Conservation (phyloP, 345 rosid species). For the Psidium friedrichsthalianum region DNA sequence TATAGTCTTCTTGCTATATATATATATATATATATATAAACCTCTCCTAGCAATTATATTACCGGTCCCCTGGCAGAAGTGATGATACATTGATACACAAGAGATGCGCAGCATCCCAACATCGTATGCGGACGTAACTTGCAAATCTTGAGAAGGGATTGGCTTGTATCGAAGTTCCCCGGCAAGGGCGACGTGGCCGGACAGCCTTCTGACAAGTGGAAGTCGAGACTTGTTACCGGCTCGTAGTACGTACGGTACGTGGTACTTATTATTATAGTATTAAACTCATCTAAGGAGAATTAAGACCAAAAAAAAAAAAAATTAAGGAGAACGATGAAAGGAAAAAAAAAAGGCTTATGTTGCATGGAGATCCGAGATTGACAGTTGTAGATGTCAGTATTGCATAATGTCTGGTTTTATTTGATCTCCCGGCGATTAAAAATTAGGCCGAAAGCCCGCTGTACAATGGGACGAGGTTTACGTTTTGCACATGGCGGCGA, state of each 20-base stretch:
- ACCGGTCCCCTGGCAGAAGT: rapidly evolving
- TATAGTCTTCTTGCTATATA: no score
- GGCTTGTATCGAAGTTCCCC: background rate
- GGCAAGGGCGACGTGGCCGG: background rate
- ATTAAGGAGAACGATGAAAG: background rate
- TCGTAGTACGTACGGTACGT: background rate
- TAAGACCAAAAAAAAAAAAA: no score
- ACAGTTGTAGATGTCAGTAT: background rate
- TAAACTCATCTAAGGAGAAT: no score
- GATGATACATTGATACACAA: background rate
- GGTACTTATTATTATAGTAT: background rate
- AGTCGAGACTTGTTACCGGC: background rate
- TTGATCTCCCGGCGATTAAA: background rate
- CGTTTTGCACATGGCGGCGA: background rate
- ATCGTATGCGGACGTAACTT: background rate
- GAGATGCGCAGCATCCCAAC: background rate
- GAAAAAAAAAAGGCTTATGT: background rate
- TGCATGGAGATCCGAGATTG: background rate
- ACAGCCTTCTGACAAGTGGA: background rate
- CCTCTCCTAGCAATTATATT: no score
- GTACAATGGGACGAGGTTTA: background rate
- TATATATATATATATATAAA: no score
- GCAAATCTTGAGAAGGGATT: background rate
- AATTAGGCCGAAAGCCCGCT: background rate
- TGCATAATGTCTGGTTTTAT: background rate